Base-by-base conservation (phyloP, 2,329 filamentous ascomycete species). In the Aspergillus quadrilineatus region DNA sequence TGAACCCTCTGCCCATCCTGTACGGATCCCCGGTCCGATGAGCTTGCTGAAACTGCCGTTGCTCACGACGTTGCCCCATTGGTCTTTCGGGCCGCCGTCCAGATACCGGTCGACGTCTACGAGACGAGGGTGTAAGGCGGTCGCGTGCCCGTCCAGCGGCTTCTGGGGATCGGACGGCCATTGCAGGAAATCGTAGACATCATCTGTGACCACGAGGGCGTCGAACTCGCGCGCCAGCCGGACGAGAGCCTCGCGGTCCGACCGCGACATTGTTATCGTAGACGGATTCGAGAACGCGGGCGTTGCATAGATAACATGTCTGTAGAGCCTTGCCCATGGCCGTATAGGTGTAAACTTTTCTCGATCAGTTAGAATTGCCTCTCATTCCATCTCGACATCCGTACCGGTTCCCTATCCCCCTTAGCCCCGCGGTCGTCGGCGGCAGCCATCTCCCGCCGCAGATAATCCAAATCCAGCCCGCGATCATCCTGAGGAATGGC, bases 31-130 rank as follows among this genome's bases (percentile, higher is more conserved):
- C 0, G 93, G 92, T 0, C 85, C 91, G 29, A 86, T 82, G 37
- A 97, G 85, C 73, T 99, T 99, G 70, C 86, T 90, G 73, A 97
- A 97, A 6, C 88, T 91, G 22, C 89, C 92, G 70, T 97, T 97
- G 66, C 89, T 92, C 36, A 92, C 79, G 8, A 85, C 83, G 71
- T 97, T 87, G 9, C 93, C 92, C 69, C 93, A 96, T 43, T 79
- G 79, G 71, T 85, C 80, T 3, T 76, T 77, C 60, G 72, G 83
- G 37, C 82, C 81, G 1, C 82, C 84, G 22, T 87, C 85, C 7
- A 92, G 77, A 17, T 82, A 79, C 6, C 84, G 77, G 71, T 96
- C 92, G 54, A 96, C 78, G 69, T 96, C 92, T 15, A 90, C 85
- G 1, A 96, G 78, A 1, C 91, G 85, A 2, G 91, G 90, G 7